A percentile compares a stretch with the other conserved stretches of the same genome.
phyloP scores from a whole-genome alignment of 306 rosid genomes.

The Ziziphus jujuba region DNA sequence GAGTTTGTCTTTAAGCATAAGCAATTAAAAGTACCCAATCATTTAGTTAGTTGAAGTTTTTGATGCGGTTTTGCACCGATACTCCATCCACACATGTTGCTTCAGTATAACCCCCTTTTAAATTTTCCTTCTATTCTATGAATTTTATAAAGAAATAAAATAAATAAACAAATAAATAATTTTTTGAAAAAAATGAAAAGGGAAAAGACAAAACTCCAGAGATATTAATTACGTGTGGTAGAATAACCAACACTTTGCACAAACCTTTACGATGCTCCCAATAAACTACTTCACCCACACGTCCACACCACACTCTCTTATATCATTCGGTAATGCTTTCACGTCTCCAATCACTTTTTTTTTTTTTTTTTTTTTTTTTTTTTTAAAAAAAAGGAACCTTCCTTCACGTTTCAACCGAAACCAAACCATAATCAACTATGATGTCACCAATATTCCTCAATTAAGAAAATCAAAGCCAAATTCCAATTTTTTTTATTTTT shows the following conservation, averaged over 20 bases:
- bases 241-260: background rate
- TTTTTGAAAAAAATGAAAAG: no score
- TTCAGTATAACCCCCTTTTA: no score
- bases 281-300: background rate
- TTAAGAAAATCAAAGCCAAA: background rate
- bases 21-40: slow-evolving; percentile 1
- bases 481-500: no score
- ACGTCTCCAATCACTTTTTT: no score
- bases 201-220: no score
- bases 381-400: background rate
- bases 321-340: no score
- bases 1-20: background rate
- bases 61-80: no score
- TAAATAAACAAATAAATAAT: no score
- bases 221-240: background rate
- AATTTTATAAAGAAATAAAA: no score
- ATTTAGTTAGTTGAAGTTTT: background rate
- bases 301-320: background rate
- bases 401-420: background rate
- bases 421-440: background rate
- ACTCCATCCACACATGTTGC: no score
- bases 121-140: no score
- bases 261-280: background rate
- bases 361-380: no score
- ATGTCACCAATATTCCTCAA: background rate